Conservation (phyloP, 164 flowering plant species). For the Litsea cubeba region DNA sequence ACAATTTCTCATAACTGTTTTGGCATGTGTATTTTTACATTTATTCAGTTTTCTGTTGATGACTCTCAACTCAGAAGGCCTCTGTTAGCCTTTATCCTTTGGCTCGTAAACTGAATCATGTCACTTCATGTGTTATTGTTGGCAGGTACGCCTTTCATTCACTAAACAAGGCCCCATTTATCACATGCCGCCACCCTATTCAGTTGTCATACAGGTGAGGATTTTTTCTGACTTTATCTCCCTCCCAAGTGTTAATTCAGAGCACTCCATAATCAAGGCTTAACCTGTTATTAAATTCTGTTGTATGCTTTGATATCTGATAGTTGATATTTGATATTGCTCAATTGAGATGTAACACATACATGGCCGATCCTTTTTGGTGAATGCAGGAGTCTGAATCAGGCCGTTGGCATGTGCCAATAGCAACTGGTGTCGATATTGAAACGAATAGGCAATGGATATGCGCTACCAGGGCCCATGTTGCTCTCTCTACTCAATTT, state of each 20-base stretch:
- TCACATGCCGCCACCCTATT: conserved; percentile 90
- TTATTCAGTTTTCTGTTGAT: too few species aligned
- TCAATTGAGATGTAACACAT: background rate
- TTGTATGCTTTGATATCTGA: background rate
- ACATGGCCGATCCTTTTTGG: background rate
- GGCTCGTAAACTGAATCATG: background rate
- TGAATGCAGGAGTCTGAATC: conserved; percentile 70
- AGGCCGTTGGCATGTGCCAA: conserved; percentile 88
- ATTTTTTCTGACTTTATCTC: background rate
- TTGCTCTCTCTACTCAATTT: background rate
- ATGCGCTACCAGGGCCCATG: conserved; percentile 47
- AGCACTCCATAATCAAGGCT: background rate
- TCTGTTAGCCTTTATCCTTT: background rate
- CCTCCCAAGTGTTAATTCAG: background rate
- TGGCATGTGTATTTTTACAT: too few species aligned
- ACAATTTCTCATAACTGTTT: too few species aligned
- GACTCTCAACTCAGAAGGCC: too few species aligned
- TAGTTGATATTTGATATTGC: background rate
- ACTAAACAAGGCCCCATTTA: conserved; percentile 33
- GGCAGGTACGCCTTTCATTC: conserved; percentile 56
- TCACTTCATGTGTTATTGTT: background rate
- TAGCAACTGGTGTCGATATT: conserved; percentile 42
- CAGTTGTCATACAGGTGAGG: conserved; percentile 76
- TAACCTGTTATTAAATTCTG: background rate
- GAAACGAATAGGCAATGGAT: conserved; percentile 79